Percentiles rank a stretch among this genome's conserved stretches.
Evolutionary conservation across 176 grass and related monocot species (phyloP).

Genomic region (Leersia perrieri): DNA sequence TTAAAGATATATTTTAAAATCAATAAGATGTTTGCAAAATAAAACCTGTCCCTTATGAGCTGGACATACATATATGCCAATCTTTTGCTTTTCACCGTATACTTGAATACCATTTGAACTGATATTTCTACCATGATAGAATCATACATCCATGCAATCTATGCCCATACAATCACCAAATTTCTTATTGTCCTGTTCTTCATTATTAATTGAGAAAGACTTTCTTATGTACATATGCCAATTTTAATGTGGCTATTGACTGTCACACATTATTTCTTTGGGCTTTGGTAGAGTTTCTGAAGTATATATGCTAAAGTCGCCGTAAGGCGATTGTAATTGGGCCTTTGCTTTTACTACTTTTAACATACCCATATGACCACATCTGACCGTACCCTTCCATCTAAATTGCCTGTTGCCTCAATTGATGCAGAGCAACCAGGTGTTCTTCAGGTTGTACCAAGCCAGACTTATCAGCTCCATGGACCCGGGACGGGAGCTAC

Average conservation of each 20-base stretch:
- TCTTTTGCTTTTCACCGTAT: neutral
- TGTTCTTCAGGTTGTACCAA: constrained; percentile 76
- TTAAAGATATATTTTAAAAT: neutral
- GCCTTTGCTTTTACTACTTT: neutral
- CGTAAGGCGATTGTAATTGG: neutral
- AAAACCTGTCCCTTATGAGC: neutral
- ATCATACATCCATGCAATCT: neutral
- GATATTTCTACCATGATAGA: neutral
- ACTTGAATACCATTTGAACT: neutral
- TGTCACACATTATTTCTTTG: neutral
- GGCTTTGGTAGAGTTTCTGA: neutral
- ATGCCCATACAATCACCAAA: neutral
- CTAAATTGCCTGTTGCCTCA: neutral
- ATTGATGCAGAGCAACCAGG: constrained; percentile 65
- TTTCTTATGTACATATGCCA: neutral
- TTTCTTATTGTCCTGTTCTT: neutral
- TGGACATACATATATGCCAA: neutral
- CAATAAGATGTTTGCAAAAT: neutral
- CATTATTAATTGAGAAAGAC: neutral
- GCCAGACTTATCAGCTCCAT: constrained; percentile 62
- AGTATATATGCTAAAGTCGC: neutral
- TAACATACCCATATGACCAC: neutral
- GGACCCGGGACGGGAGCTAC: constrained; percentile 32
- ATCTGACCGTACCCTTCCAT: neutral
- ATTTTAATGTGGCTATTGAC: neutral